Base-by-base conservation (phyloP, 148 eudicot species). In the Salicornia ramosissima region DNA sequence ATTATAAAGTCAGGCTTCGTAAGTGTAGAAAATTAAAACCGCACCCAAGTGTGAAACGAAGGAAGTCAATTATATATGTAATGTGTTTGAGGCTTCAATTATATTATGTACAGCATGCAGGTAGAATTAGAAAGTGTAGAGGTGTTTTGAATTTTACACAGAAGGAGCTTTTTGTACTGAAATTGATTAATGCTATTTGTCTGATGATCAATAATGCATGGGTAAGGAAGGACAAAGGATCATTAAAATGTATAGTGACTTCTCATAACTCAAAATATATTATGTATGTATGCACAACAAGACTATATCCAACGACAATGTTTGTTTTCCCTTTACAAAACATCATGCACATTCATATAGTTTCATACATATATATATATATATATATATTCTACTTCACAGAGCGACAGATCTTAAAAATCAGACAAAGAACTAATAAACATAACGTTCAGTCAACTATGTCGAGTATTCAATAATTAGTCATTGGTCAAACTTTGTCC, bases 201-300 rank as follows among this genome's bases (percentile, higher is more conserved):
- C 72, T 76, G 76, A 77, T 67, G n/a, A n/a, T n/a, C n/a, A 61
- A 76, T 53, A 46, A 67, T 77, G 76, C 75, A 72, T 54, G 53
- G 55, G 56, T 68, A 67, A 62, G 29, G 71, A 68, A 68, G 70
- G 80, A 73, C 80, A 78, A 78, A 68, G 34, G 47, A 36, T 73
- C 80, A 78, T 78, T 73, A 68, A 78, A 73, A 78, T 57, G 12
- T 52, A 69, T 68, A 78, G 80, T 42, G 80, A 78, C 80, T 73
- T 78, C n/a, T 73, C 80, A 78, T 68, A 36, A 69, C 42, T 68
- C 70, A 55, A n/a, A n/a, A n/a, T n/a, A n/a, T 78, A 46, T 14
- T 46, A 15, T 10, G 10, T 46, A 19, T 10, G 10, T 49, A 62
- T 64, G 74, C 65, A 70, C 46, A 70, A 46, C 15, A 54, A 54